These are phyloP conservation scores for Russula emetica DNA, from an alignment of 768 basidiomycete species.

Conservation along the genomic window DNA sequence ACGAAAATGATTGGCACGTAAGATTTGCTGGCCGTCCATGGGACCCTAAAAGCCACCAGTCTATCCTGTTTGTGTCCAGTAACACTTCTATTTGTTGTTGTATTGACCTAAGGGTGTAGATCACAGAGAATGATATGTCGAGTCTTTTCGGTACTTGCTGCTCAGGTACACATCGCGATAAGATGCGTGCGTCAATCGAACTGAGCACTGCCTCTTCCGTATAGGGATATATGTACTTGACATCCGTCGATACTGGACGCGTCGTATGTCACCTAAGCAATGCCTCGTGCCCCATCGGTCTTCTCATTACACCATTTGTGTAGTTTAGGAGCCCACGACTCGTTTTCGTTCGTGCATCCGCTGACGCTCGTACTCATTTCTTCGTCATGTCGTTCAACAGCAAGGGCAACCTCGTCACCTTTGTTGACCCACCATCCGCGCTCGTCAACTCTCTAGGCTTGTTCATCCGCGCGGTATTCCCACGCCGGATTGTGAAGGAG, in stretches of 20 bases:
- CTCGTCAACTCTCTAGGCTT: conserved; percentile 39
- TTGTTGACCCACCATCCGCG: conserved; percentile 41
- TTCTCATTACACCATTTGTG: conserved; percentile 18
- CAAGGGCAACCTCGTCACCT: conserved; percentile 50
- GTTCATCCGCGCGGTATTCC: conserved; percentile 41
- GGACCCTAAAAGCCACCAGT: conserved; percentile 53
- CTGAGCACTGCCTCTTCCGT: conserved; percentile 5
- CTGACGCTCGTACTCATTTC: conserved; percentile 50
- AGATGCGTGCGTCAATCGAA: conserved; percentile 17
- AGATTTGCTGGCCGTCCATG: conserved; percentile 68
- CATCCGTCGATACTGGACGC: conserved; percentile 48
- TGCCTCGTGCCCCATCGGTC: conserved; percentile 1
- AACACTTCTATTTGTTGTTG: conserved; percentile 14
- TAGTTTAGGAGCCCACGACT: conserved; percentile 52
- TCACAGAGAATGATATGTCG: conserved; percentile 57
- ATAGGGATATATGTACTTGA: conserved; percentile 66
- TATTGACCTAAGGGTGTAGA: conserved; percentile 34
- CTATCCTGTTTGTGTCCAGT: conserved; percentile 43
- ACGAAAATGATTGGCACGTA: conserved; percentile 52
- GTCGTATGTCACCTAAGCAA: conserved; percentile 39
- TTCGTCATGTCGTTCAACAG: conserved; percentile 64
- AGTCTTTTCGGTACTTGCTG: conserved; percentile 58
- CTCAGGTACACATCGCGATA: conserved; percentile 35
- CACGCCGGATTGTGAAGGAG: conserved; percentile 41
- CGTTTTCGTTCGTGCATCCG: conserved; percentile 54